Evolutionary conservation across 177 flowering plant genomes (phyloP).

Genomic region (Vitis hybrid): DNA sequence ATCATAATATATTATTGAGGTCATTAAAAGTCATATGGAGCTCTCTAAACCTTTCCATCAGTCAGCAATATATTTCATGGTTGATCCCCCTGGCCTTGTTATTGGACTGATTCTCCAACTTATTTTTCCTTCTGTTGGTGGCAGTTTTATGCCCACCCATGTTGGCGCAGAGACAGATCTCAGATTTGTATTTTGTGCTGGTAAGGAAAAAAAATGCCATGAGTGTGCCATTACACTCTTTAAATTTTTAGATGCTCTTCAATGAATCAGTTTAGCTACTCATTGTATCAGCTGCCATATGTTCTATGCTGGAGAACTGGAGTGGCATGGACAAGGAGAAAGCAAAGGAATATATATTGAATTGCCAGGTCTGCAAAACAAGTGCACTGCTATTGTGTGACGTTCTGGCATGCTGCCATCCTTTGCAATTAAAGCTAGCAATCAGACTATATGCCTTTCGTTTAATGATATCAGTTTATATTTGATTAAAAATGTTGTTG

Average conservation of each 20-base stretch:
- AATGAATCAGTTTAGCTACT: conserved; percentile 6
- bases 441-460: not conserved
- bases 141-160: conserved; percentile 85
- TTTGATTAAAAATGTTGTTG: not conserved
- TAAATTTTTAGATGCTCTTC: not conserved
- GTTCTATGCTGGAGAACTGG: conserved; percentile 80
- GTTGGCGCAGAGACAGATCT: conserved; percentile 89
- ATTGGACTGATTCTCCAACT: not conserved
- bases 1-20: no score
- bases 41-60: no score
- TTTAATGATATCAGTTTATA: not conserved
- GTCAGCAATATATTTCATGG: not conserved
- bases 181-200: conserved; percentile 90
- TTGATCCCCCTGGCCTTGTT: not conserved
- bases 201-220: conserved; percentile 36
- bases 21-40: not conserved
- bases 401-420: not conserved
- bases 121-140: conserved; percentile 11
- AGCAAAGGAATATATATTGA: conserved; percentile 71
- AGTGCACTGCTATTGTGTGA: not conserved
- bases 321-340: conserved; percentile 86
- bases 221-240: not conserved
- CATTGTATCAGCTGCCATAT: conserved; percentile 75
- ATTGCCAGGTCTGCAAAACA: conserved; percentile 67
- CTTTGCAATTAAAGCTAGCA: not conserved